phyloP scores from a whole-genome alignment of 345 rosid species.

The Ricinus communis region DNA sequence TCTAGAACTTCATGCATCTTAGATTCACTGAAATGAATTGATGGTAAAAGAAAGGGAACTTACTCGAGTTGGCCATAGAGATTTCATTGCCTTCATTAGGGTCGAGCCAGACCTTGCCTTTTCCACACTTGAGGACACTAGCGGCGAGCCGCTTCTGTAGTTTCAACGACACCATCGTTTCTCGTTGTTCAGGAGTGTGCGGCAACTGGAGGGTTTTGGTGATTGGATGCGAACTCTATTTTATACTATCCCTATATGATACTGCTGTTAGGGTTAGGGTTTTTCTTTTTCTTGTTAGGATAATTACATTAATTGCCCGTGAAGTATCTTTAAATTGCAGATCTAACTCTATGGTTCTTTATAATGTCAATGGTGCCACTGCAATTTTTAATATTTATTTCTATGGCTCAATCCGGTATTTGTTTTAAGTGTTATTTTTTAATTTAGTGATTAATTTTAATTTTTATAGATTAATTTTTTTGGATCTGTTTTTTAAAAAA shows the following conservation, averaged over 20 bases:
- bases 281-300: slow-evolving; percentile 11
- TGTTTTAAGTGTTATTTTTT: too few species aligned
- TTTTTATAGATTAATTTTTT: too few species aligned
- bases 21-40: neutral
- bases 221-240: neutral
- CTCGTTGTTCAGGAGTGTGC: neutral
- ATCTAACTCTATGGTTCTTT: neutral
- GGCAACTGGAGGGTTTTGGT: slow-evolving; percentile 19
- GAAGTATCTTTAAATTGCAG: neutral
- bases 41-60: neutral
- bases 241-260: neutral
- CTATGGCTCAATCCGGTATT: too few species aligned
- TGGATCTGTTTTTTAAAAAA: too few species aligned
- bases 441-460: too few species aligned
- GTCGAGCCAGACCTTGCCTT: slow-evolving; percentile 71
- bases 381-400: too few species aligned
- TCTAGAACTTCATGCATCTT: neutral
- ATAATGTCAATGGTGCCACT: too few species aligned
- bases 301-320: neutral
- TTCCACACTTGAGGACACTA: slow-evolving; percentile 68
- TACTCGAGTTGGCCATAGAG: slow-evolving; percentile 80
- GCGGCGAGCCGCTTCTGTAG: slow-evolving; percentile 79
- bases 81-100: slow-evolving; percentile 62
- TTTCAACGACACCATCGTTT: slow-evolving; percentile 72
- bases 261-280: slow-evolving; percentile 25